A percentile compares a stretch with the other conserved stretches of the same genome.
phyloP scores from a whole-genome alignment of 352 stramenopile species.

The Phytophthora pseudosyringae region DNA sequence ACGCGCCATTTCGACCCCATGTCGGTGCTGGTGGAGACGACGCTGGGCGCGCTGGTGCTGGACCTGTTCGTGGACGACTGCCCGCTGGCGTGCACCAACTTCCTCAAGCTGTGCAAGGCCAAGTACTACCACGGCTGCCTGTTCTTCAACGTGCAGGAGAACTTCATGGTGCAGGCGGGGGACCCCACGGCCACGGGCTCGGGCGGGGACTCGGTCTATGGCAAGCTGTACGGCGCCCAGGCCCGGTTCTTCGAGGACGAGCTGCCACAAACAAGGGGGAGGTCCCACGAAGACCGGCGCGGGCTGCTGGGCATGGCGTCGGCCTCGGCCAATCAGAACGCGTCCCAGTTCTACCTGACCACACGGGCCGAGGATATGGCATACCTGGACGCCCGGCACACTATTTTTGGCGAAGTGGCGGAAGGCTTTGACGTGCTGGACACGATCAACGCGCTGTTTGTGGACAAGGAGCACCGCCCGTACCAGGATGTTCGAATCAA shows the following conservation, averaged over 20 bases:
- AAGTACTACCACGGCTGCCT: constrained; percentile 95
- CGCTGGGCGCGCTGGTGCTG: constrained; percentile 90
- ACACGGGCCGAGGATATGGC: constrained; percentile 89
- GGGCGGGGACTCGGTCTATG: constrained; percentile 95
- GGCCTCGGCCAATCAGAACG: constrained; percentile 74
- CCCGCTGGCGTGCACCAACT: constrained; percentile 90
- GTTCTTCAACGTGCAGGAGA: constrained; percentile 97
- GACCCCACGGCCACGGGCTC: constrained; percentile 93
- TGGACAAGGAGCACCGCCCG: constrained; percentile 94
- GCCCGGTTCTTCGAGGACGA: constrained; percentile 85
- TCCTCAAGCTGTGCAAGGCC: constrained; percentile 96
- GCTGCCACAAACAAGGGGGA: constrained; percentile 40
- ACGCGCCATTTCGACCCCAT: constrained; percentile 2
- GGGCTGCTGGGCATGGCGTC: constrained; percentile 89
- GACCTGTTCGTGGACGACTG: constrained; percentile 91
- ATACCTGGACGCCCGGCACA: constrained; percentile 93
- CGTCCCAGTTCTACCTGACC: constrained; percentile 98
- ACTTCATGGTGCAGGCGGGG: constrained; percentile 93
- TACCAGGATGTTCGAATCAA: constrained; percentile 98
- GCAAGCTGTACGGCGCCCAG: constrained; percentile 89
- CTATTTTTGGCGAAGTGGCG: constrained; percentile 92
- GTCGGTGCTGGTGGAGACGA: constrained; percentile 94
- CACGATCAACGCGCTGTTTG: constrained; percentile 95
- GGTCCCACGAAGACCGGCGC: constrained; percentile 61
- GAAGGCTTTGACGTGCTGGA: constrained; percentile 96